Evolutionary conservation across 768 basidiomycete species (phyloP), one percentile per base, ranked within the genome.

Genomic region (Cystobasidium onofrii): DNA sequence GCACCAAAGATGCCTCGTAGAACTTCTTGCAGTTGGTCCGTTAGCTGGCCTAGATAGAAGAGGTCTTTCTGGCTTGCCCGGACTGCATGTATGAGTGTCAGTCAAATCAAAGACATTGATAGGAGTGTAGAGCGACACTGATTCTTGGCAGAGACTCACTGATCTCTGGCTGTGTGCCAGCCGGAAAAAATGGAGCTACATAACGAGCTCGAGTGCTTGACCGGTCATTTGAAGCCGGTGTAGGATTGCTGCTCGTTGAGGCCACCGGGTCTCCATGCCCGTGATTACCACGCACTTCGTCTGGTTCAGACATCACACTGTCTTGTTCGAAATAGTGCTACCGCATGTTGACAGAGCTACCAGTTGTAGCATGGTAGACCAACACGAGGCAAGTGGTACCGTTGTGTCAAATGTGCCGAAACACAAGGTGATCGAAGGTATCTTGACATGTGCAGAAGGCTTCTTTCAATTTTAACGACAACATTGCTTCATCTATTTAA

Each of bases 21-120:
- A 6, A 78, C 73, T 23, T 77, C 76, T 66, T 79, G 76, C 13
- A 78, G 27, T 50, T 75, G 75, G 25, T 78, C 76, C n/a, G 54
- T 60, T 20, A 79, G 75, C 54, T 76, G 72, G 13, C 67, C n/a
- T 39, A 78, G 74, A 50, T 79, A 79, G 73, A 78, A 79, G 0
- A 78, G 74, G 60, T 79, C 79, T 69, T 79, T 79, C 73, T 79
- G 79, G 66, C 76, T 76, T 25, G 79, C 78, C 10, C 79, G 76
- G 27, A 79, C 79, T 79, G n/a, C n/a, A n/a, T 17, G 57, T 27
- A 60, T 60, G 57, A 60, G 12, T 12, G 29, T 9, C 25, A 60
- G 15, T 27, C 27, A n/a, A 20, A 27, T 29, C 57, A 60, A 27
- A 20, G 57, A 29, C 33, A 60, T n/a, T n/a, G n/a, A n/a, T n/a